Evolutionary conservation across 2,329 filamentous ascomycete genomes (phyloP).

Genomic region (Alternaria arbusti): DNA sequence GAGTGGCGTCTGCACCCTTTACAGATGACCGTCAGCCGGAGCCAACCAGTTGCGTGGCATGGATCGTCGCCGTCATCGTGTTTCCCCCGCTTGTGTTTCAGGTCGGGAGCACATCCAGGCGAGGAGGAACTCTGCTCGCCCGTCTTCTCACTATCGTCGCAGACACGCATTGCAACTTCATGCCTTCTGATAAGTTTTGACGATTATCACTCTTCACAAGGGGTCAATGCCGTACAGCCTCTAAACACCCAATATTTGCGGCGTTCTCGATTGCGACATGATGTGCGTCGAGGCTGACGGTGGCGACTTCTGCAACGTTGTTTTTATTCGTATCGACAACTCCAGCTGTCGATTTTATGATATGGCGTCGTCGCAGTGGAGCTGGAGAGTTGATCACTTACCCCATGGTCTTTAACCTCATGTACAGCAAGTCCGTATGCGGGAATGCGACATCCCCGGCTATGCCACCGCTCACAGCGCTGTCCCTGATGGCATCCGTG

Average conservation of each 20-base stretch:
- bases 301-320: neutral
- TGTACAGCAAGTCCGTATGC: neutral
- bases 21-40: neutral
- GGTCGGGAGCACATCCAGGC: neutral
- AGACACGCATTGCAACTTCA: neutral
- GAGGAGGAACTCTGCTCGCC: neutral
- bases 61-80: slow-evolving; percentile 5
- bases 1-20: slow-evolving; percentile 1
- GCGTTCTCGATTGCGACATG: neutral
- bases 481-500: neutral
- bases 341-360: neutral
- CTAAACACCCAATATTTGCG: neutral
- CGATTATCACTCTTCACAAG: neutral
- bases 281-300: neutral
- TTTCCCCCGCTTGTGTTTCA: slow-evolving; percentile 16
- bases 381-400: neutral
- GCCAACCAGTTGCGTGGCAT: slow-evolving; percentile 6
- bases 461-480: neutral
- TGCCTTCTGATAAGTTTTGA: neutral
- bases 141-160: neutral
- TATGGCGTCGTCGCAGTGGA: neutral
- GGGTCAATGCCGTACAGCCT: neutral
- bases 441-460: neutral
- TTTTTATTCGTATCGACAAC: neutral
- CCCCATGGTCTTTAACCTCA: neutral